These are phyloP conservation scores for Xylaria grammica DNA, from an alignment of 495 filamentous ascomycete species.

Conservation along the genomic window DNA sequence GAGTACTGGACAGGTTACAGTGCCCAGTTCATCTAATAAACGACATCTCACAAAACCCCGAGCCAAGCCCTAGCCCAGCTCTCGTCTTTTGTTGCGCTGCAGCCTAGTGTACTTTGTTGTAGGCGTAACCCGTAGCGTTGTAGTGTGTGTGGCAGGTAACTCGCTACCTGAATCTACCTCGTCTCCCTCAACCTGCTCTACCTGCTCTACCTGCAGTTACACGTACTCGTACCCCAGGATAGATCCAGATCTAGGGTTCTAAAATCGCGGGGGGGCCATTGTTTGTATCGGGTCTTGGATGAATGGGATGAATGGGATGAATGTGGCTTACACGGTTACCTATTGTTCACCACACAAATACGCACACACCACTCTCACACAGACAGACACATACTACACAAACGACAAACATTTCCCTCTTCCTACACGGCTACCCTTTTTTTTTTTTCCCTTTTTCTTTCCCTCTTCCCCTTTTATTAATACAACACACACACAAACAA, in stretches of 20 bases:
- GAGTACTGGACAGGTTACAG: constrained; percentile 4
- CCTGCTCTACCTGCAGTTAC: constrained; percentile 16
- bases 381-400: not conserved
- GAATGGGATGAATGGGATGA: too few species aligned
- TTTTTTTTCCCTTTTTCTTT: too few species aligned
- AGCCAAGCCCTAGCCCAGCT: not conserved
- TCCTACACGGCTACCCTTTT: not conserved
- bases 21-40: constrained; percentile 12
- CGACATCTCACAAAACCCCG: not conserved
- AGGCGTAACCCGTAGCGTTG: not conserved
- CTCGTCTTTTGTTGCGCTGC: not conserved
- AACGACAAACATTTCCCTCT: not conserved
- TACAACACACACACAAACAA: constrained; percentile 12
- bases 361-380: not conserved
- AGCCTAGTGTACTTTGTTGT: not conserved
- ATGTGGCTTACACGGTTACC: not conserved
- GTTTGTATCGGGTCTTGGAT: constrained; percentile 21
- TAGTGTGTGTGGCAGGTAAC: too few species aligned
- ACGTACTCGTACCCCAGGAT: constrained; percentile 17
- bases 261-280: constrained; percentile 22
- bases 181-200: too few species aligned
- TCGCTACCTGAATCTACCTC: too few species aligned
- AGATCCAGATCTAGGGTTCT: constrained; percentile 19
- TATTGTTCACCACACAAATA: not conserved
- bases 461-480: too few species aligned